Percentiles rank a stretch among this genome's conserved stretches.
These are phyloP conservation scores for Fusarium haematococcum DNA, from an alignment of 2,329 filamentous ascomycete species.

Conservation along the genomic window DNA sequence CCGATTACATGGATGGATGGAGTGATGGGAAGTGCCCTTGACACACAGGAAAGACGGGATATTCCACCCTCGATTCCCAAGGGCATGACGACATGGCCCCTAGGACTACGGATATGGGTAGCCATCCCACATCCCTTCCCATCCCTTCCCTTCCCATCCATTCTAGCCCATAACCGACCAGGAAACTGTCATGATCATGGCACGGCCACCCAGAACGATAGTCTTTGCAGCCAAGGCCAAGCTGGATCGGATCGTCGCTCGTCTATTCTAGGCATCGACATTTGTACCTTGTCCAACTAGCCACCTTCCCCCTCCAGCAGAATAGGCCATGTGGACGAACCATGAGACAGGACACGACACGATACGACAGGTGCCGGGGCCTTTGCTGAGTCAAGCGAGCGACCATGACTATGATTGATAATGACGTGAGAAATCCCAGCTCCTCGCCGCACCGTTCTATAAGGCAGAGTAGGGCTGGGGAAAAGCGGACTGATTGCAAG, in stretches of 20 bases:
- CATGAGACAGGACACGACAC: not conserved
- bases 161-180: not conserved
- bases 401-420: not conserved
- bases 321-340: not conserved
- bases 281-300: not conserved
- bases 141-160: not conserved
- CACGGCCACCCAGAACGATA: slow-evolving; percentile 4
- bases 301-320: not conserved
- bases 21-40: slow-evolving; percentile 3
- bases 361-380: not conserved
- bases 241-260: slow-evolving; percentile 21
- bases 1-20: not conserved
- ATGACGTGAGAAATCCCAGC: slow-evolving; percentile 18
- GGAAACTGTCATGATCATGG: slow-evolving; percentile 18
- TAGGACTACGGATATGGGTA: not conserved
- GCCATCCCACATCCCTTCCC: not conserved
- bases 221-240: not conserved
- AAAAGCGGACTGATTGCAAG: slow-evolving; percentile 23
- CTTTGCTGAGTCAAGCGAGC: not conserved
- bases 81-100: slow-evolving; percentile 22
- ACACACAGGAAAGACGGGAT: slow-evolving; percentile 9
- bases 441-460: slow-evolving; percentile 21
- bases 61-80: slow-evolving; percentile 8
- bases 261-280: slow-evolving; percentile 3
- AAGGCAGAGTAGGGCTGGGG: slow-evolving; percentile 30